Conservation (phyloP, 2,329 filamentous ascomycete species). For the Escovopsis sp. region DNA sequence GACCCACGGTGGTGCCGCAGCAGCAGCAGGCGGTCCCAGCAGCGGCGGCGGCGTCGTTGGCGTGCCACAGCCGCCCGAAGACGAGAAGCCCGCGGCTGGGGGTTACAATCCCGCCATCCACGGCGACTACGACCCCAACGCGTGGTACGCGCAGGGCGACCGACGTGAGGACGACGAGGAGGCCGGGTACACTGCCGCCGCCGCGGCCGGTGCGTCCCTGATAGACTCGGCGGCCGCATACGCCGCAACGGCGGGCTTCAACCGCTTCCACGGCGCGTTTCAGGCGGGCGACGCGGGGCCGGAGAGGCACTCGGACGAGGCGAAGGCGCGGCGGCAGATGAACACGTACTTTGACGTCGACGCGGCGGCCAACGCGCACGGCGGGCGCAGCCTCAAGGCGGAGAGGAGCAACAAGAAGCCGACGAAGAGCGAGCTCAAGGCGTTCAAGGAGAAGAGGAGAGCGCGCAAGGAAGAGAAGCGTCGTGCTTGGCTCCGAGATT, state of each 20-base stretch:
- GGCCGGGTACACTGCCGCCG: slow-evolving; percentile 8
- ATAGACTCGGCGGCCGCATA: slow-evolving; percentile 32
- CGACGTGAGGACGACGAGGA: slow-evolving; percentile 19
- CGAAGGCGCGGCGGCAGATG: slow-evolving; percentile 78
- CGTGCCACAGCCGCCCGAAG: slow-evolving; percentile 17
- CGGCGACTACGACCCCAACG: slow-evolving; percentile 88
- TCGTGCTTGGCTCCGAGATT: slow-evolving; percentile 80
- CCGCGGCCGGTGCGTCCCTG: no score
- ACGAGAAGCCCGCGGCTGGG: slow-evolving; percentile 34
- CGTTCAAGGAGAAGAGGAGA: slow-evolving; percentile 77
- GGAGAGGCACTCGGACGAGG: slow-evolving; percentile 71
- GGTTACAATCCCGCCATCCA: slow-evolving; percentile 96
- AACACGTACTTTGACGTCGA: slow-evolving; percentile 93
- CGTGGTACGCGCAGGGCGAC: slow-evolving; percentile 68
- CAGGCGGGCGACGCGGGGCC: slow-evolving; percentile 52
- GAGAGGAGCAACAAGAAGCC: slow-evolving; percentile 77
- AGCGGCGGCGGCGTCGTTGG: not conserved
- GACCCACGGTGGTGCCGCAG: slow-evolving; percentile 13
- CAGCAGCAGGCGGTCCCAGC: slow-evolving; percentile 10
- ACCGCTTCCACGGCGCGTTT: slow-evolving; percentile 76
- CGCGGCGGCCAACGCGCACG: slow-evolving; percentile 77
- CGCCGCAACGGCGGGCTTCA: slow-evolving; percentile 62
- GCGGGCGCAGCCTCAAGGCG: slow-evolving; percentile 80
- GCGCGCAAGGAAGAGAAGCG: slow-evolving; percentile 91
- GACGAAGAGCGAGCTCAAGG: slow-evolving; percentile 72